A percentile compares a stretch with the other conserved stretches of the same genome.
phyloP scores from a whole-genome alignment of 768 basidiomycete species.

The Agrocybe pediades region DNA sequence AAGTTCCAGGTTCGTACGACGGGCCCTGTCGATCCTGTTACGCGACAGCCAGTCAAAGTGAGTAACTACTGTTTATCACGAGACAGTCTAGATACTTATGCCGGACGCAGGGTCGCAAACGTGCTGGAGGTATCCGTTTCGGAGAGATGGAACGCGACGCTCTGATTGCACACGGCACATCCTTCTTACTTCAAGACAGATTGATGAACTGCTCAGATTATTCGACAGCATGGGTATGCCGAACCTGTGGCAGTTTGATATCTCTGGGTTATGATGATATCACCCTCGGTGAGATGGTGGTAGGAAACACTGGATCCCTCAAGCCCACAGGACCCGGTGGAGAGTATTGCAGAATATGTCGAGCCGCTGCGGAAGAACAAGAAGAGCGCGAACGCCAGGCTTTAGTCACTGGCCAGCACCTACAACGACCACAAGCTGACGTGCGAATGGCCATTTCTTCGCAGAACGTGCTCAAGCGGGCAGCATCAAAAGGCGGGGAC shows the following conservation, averaged over 20 bases:
- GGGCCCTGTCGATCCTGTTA: conserved; percentile 94
- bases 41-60: conserved; percentile 96
- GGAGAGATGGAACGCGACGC: conserved; percentile 99
- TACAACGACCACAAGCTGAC: conserved; percentile 46
- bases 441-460: conserved; percentile 68
- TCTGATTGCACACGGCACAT: conserved; percentile 96
- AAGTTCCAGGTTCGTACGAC: conserved; percentile 99
- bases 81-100: conserved; percentile 2
- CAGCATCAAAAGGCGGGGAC: conserved; percentile 70
- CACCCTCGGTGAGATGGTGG: conserved; percentile 63
- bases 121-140: conserved; percentile 97
- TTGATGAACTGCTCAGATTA: conserved; percentile 99
- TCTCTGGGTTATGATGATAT: conserved; percentile 95
- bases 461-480: conserved; percentile 61
- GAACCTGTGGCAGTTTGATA: conserved; percentile 93
- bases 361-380: conserved; percentile 66
- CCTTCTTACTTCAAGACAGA: conserved; percentile 96
- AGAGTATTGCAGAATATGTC: conserved; percentile 96
- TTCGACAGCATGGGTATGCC: conserved; percentile 98
- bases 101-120: conserved; percentile 82
- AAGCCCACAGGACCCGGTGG: conserved; percentile 76
- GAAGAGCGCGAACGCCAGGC: conserved; percentile 62
- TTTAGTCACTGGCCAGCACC: conserved; percentile 55
- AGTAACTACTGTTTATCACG: conserved; percentile 20
- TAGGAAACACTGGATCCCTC: conserved; percentile 48